Base-by-base conservation (phyloP, 495 filamentous ascomycete genomes). In the Cairneyella variabilis region DNA sequence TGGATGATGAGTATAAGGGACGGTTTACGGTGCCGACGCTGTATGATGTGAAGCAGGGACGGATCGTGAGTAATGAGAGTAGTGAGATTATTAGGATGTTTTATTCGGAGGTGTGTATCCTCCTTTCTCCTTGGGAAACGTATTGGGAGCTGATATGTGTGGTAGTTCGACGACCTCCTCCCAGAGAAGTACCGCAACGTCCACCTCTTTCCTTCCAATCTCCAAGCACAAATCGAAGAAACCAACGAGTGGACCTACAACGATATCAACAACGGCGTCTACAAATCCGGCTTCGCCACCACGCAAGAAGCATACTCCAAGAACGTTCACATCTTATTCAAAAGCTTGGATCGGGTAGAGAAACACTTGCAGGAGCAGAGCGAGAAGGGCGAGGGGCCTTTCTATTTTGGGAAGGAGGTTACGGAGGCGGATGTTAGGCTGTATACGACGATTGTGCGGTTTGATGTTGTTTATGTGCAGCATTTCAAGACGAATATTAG, bases 401-500 rank as follows among this genome's bases (percentile, higher is more conserved):
- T 76, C 66, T 84, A 85, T 59, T 84, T 86, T 53, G 89, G 89
- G 25, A 63, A 78, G 5, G 42, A 64, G 23, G 66, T 93, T 45
- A 95, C 90, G 3, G 91, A 96, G 73, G 83, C 83, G 0, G 91
- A 96, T 69, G 77, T 96, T 47, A 72, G 90, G 17, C 76, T 91
- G 21, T 61, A 81, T 73, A 88, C 89, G 2, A 95, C 90, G 4
- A 84, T 95, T 42, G 70, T 92, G 51, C 80, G 90, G 27, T 96
- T 96, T 70, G 90, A 96, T 61, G 76, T 81, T 11, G 88, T 93
- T 36, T 96, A 96, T 61, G 89, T 95, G 3, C 89, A 93, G 75
- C 89, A 95, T 68, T 96, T 96, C 76, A 95, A 95, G 74, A 91
- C 86, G 64, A 96, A 96, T 65, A 67, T 95, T 34, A 76, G 83